Evolutionary conservation across 2,329 filamentous ascomycete genomes (phyloP).

Genomic region (Aspergillus sclerotialis): DNA sequence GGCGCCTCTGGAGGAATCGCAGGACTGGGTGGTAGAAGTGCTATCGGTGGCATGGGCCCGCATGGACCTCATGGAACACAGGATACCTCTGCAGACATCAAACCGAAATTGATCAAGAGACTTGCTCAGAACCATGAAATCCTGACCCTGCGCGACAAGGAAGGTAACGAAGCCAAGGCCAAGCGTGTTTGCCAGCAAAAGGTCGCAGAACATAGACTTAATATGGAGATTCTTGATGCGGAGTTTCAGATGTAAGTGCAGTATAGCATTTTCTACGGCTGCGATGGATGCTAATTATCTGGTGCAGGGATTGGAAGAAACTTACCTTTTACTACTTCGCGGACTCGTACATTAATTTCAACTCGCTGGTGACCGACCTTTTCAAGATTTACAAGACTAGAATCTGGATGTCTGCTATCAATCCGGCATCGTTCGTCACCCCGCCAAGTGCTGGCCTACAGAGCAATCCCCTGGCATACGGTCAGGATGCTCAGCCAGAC

Average conservation of each 20-base stretch:
- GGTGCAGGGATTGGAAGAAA: conserved; percentile 89
- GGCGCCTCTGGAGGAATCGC: conserved; percentile 52
- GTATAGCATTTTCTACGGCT: background rate
- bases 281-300: conserved; percentile 7
- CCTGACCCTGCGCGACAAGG: conserved; percentile 81
- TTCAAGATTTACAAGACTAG: conserved; percentile 99
- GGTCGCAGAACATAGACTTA: conserved; percentile 84
- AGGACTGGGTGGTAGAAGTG: conserved; percentile 58
- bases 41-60: conserved; percentile 71
- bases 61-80: conserved; percentile 66
- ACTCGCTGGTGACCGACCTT: conserved; percentile 89
- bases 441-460: conserved; percentile 62
- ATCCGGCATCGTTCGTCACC: conserved; percentile 88
- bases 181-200: conserved; percentile 96
- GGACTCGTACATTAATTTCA: conserved; percentile 98
- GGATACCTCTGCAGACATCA: conserved; percentile 69
- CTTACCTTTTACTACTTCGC: conserved; percentile 99
- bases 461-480: conserved; percentile 57
- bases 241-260: conserved; percentile 90
- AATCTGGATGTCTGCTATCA: conserved; percentile 99
- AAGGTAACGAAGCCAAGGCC: conserved; percentile 94
- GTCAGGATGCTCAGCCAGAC: conserved; percentile 30
- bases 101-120: conserved; percentile 94
- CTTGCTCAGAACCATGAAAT: conserved; percentile 90
- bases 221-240: conserved; percentile 98